A percentile compares a stretch with the other conserved stretches of the same genome.
These are phyloP conservation scores for Jasminum sambac DNA, from an alignment of 257 asterid genomes.

Conservation along the genomic window DNA sequence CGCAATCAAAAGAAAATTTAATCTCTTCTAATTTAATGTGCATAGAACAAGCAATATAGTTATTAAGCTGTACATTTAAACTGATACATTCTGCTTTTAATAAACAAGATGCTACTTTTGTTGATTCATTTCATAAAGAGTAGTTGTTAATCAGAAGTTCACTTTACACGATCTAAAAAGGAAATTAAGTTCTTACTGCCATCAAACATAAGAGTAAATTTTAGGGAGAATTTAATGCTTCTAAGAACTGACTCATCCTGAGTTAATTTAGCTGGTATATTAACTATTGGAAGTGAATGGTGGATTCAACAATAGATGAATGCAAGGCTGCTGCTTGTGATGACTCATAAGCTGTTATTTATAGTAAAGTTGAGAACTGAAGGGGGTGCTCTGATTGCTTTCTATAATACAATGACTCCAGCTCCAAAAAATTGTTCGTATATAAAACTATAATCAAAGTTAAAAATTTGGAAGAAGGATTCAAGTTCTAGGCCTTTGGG, in stretches of 20 bases:
- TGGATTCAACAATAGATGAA: not conserved
- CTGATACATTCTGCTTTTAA: not conserved
- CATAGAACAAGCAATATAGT: no score
- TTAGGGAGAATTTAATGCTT: conserved; percentile 12
- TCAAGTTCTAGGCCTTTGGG: not conserved
- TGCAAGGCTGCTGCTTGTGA: not conserved
- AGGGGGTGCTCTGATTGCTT: not conserved
- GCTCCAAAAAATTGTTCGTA: conserved; percentile 7
- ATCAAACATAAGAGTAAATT: not conserved
- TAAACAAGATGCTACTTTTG: not conserved
- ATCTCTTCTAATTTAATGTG: no score
- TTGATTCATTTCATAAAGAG: not conserved
- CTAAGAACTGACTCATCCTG: not conserved
- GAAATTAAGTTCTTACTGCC: not conserved
- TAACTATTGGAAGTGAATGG: conserved; percentile 1
- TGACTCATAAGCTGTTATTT: conserved; percentile 17
- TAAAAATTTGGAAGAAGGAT: conserved; percentile 13
- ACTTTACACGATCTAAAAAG: not conserved
- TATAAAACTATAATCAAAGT: conserved; percentile 2
- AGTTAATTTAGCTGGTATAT: conserved; percentile 3
- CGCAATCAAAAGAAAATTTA: no score
- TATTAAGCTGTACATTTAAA: not conserved
- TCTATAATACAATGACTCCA: conserved; percentile 17
- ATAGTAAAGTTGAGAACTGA: conserved; percentile 12
- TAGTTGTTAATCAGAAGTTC: no score